Percentiles rank a stretch among this genome's conserved stretches.
These are phyloP conservation scores for Antrodiella citrinella DNA, from an alignment of 768 basidiomycete genomes.

Conservation along the genomic window DNA sequence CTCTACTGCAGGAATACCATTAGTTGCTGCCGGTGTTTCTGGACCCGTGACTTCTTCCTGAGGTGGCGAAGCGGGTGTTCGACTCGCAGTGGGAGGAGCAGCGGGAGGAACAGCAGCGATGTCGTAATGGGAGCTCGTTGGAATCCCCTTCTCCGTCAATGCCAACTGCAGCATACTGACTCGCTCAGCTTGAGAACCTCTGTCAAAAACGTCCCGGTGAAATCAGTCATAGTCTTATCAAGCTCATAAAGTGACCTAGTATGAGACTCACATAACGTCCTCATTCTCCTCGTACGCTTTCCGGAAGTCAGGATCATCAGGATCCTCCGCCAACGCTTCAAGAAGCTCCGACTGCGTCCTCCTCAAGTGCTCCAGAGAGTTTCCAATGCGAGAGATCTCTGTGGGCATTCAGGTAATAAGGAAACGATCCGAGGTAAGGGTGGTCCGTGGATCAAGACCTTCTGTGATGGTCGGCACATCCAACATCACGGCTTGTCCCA, in stretches of 20 bases:
- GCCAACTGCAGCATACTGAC: conserved; percentile 62
- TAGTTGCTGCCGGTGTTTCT: too few relatives aligned
- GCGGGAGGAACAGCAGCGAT: too few relatives aligned
- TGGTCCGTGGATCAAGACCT: conserved; percentile 37
- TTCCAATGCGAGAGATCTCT: conserved; percentile 73
- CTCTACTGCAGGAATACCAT: background rate
- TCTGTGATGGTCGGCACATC: conserved; percentile 63
- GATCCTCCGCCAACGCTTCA: conserved; percentile 32
- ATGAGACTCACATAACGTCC: conserved; percentile 53
- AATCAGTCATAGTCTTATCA: background rate
- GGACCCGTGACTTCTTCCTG: too few relatives aligned
- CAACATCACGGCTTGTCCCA: conserved; percentile 53
- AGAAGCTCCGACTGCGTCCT: conserved; percentile 53
- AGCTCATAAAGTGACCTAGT: too few relatives aligned
- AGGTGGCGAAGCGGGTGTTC: background rate
- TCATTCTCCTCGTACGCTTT: conserved; percentile 67
- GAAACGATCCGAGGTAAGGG: background rate
- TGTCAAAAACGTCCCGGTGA: conserved; percentile 21
- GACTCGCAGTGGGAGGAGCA: background rate
- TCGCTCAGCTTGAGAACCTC: conserved; percentile 72
- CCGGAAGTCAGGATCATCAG: conserved; percentile 45
- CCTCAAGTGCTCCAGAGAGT: conserved; percentile 57
- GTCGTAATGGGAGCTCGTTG: conserved; percentile 39
- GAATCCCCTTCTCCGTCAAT: conserved; percentile 52
- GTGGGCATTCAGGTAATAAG: conserved; percentile 6